A percentile compares a stretch with the other conserved stretches of the same genome.
Evolutionary conservation across 768 basidiomycete species (phyloP).

Genomic region (Hemileccinum impolitum): DNA sequence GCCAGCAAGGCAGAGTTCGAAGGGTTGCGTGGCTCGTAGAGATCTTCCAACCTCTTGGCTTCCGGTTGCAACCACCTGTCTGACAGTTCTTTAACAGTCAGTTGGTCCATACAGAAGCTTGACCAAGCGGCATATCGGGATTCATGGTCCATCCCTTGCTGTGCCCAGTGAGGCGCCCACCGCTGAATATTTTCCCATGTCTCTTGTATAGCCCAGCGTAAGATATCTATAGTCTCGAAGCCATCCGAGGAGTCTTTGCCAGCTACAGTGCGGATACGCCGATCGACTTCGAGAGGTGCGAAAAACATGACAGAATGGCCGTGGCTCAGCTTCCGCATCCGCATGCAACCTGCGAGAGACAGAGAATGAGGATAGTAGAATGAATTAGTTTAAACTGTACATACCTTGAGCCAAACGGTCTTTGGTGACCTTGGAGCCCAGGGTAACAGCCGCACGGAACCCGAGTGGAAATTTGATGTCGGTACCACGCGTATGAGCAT

Average conservation of each 20-base stretch:
- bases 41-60: neutral
- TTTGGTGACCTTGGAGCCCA: constrained; percentile 16
- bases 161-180: too few species aligned
- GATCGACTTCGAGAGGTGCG: neutral
- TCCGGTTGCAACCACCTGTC: neutral
- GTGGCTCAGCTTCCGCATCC: neutral
- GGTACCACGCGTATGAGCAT: constrained; percentile 18
- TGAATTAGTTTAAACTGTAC: neutral
- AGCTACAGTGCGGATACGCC: neutral
- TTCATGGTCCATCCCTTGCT: neutral
- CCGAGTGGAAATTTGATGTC: constrained; percentile 15
- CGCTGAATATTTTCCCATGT: too few species aligned
- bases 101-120: neutral
- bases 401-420: constrained; percentile 16
- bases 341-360: neutral
- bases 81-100: neutral
- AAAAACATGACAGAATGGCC: neutral
- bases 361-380: neutral
- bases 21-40: neutral
- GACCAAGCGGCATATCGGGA: neutral
- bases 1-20: neutral
- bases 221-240: neutral
- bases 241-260: neutral
- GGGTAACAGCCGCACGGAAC: constrained; percentile 15
- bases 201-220: neutral